Conservation (phyloP, 495 filamentous ascomycete species). For the Xylaria venustula region DNA sequence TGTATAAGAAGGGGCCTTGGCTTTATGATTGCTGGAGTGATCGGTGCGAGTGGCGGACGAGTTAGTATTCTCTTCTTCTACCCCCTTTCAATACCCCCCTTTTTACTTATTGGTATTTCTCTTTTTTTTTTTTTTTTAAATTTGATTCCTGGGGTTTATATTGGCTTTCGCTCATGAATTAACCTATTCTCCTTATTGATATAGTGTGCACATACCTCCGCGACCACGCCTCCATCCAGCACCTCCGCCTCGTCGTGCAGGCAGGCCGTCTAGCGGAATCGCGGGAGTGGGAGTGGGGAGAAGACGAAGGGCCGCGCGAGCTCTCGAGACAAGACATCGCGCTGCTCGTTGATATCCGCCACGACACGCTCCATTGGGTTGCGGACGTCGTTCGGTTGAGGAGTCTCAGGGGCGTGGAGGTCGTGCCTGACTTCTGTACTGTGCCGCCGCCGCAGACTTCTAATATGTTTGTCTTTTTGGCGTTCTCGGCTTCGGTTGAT, state of each 20-base stretch:
- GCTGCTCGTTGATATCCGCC: slow-evolving; percentile 32
- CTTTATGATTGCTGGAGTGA: slow-evolving; percentile 46
- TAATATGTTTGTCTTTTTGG: slow-evolving; percentile 46
- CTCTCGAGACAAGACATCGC: slow-evolving; percentile 42
- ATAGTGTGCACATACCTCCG: slow-evolving; percentile 41
- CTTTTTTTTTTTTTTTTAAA: not conserved
- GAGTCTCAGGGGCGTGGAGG: slow-evolving; percentile 39
- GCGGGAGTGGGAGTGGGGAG: slow-evolving; percentile 25
- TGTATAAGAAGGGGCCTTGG: slow-evolving; percentile 51
- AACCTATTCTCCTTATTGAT: not conserved
- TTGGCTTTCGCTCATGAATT: too few species aligned
- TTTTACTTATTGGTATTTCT: too few species aligned
- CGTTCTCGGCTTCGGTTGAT: slow-evolving; percentile 53
- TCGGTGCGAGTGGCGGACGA: slow-evolving; percentile 48
- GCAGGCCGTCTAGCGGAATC: slow-evolving; percentile 27
- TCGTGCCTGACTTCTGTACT: slow-evolving; percentile 40
- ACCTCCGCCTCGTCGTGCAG: slow-evolving; percentile 45
- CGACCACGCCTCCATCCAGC: slow-evolving; percentile 30
- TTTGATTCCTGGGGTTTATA: too few species aligned
- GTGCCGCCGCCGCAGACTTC: slow-evolving; percentile 39
- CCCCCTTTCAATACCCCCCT: too few species aligned
- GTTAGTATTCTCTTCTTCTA: not conserved
- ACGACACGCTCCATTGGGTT: slow-evolving; percentile 52
- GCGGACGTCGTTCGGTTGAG: slow-evolving; percentile 40
- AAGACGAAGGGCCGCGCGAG: slow-evolving; percentile 40